Base-by-base conservation (phyloP, 768 basidiomycete species). In the Pulveroboletus sp. region DNA sequence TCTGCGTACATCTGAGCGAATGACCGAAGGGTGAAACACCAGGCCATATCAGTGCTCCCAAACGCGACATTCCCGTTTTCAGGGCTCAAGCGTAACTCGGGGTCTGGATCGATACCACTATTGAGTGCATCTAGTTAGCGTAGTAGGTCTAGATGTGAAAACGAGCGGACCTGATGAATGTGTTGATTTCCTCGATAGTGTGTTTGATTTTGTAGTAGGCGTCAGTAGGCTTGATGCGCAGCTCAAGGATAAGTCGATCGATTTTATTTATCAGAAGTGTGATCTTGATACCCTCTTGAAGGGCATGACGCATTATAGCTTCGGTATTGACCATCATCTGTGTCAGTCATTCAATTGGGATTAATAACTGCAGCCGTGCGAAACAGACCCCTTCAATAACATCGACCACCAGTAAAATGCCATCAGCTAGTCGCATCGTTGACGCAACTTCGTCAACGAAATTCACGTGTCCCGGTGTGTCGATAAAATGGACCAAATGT, bases 161-260 rank as follows among this genome's bases (percentile, higher is more conserved):
- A 3, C 14, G 18, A 50, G 61, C 76, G 53, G 49, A 93, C 91
- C 91, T 87, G 65, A 99, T 97, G 68, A 94, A 86, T 1, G 86
- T 89, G 68, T 99, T 99, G 46, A 99, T 85, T 68, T 99, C 96
- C 66, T 99, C 96, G 48, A 99, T 95, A 2, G 94, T 97, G 66
- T 98, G 95, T 69, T 92, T 95, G 57, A 99, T 92, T 77, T 99
- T 99, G 74, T 94, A 97, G 74, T 91, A 99, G 0, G 96, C 96
- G 61, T 99, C 96, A 37, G 84, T 73, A 47, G 96, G 96, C 62
- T 94, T 94, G 63, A 99, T 84, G 40, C 96, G 84, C 50, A 99
- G 76, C 71, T 99, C 96, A 48, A 99, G 82, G 55, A 98, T 97
- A 44, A 99, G 81, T 48, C 96, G 81, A 71, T 99, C 96, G 63